Base-by-base conservation (phyloP, 441 rosid genomes). In the Lepidium campestre region DNA sequence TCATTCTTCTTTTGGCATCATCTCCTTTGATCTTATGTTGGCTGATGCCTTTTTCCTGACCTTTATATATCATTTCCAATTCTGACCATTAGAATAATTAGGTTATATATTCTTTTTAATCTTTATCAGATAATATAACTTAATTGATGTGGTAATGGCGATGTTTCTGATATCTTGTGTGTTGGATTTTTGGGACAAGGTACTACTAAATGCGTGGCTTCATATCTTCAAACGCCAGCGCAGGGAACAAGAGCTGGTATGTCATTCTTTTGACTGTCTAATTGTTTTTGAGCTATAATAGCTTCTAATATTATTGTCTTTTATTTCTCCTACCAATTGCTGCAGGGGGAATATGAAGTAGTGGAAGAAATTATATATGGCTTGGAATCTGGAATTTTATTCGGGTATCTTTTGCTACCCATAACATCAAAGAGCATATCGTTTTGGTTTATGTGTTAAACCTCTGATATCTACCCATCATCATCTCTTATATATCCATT, bases 351-450 rank as follows among this genome's bases (percentile, higher is more conserved):
- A 63, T 87, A 83, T 83, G 99, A 94, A 83, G 99, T 94, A 52
- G 89, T 91, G 80, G 99, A 94, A 81, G 99, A 94, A 80, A 94
- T 94, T 45, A 93, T 91, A 67, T 89, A 86, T 68, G 97, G 99
- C 68, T 76, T 91, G 85, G 97, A 94, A 79, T 94, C 97, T 62
- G 99, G 99, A 68, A 78, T 94, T 67, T 71, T 94, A 67, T 94
- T 94, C 67, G 99, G 99, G 99, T 93, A 86, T 42, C 40, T 23
- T 61, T 46, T 11, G 15, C 46, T 29, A 45, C 18, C 46, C 46
- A 39, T 53, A 45, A 67, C 36, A 52, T 65, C 48, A 59, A 32
- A 39, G 10, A 29, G 9, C 69, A 36, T 73, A 11, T 45, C 36
- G 15, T 36, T 50, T 63, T 12, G 40, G 46, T 66, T 19, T 32